Base-by-base conservation (phyloP, 2,329 filamentous ascomycete species). In the Pseudonectria buxi region DNA sequence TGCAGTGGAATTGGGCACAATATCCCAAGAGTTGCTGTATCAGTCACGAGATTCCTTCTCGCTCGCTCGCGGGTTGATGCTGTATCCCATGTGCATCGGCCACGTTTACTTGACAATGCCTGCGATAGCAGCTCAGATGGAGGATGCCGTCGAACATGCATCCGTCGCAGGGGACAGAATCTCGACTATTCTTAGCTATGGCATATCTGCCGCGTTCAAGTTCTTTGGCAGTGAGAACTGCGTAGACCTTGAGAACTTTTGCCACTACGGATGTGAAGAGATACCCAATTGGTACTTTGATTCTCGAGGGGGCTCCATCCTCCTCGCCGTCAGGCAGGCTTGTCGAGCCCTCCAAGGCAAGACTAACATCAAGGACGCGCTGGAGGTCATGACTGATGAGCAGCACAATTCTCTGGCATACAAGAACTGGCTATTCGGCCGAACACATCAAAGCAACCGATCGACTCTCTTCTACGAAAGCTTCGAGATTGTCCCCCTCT, bases 321-420 rank as follows among this genome's bases (percentile, higher is more conserved):
- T 89, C 6, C 74, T 83, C 40, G 71, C 74, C 3, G 68, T 81
- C 4, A 67, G 81, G 32, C 84, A 89, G 54, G 70, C 75, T 15
- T 74, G 72, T 33, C 74, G 82, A 32, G 81, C 85, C 14, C 61
- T 89, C 14, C 82, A 87, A 54, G 85, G 85, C 35, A 89, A 87
- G 57, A 89, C 85, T 0, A 59, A 60, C 10, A 60, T 61, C 3
- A 58, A 63, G 10, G 63, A 71, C 9, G 60, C 78, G 0, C 51
- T 66, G 0, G 65, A 71, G 13, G 68, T 88, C 10, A 72, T 89
- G 65, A 75, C 69, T 27, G 84, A 89, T 45, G 67, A 76, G n/a
- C 68, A 76, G 29, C 84, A 89, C 50, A 69, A 75, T 36, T 68
- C 75, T 2, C 46, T 56, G 2, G 56, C 59, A 2, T 83, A 82